Evolutionary conservation across 148 eudicot genomes (phyloP), one percentile per base, ranked within the genome.

Genomic region (Arbutus unedo): DNA sequence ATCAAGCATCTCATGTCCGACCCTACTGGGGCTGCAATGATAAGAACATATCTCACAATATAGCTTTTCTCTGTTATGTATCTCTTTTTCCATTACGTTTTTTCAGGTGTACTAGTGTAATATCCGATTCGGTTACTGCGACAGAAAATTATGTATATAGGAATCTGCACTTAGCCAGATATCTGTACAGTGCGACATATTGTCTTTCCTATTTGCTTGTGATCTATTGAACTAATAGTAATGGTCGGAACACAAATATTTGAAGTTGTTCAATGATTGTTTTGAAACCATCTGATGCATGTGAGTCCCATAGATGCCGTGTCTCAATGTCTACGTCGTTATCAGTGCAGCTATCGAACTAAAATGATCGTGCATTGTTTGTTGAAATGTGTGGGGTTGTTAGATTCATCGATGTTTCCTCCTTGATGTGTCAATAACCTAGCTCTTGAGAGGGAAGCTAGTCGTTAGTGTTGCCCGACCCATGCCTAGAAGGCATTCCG

Each of bases 1-100:
- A 88, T 96, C 82, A 88, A 86, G 78, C 99, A 96, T 88, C 91
- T 96, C 60, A 71, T 96, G 74, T 96, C 97, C 55, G 99, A 96
- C 84, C 97, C 97, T 21, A 94, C 99, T 6, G 99, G 99, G 48
- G 92, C 90, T 14, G 91, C 84, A 15, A 94, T 96, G 98, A 71
- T 94, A 25, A 93, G 91, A 88, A 92, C 97, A 76, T 96, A 93
- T 87, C 86, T 94, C 82, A 88, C 95, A 1, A 18, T 88, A 71
- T 90, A 91, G 78, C 82, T 57, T 11, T 25, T 56, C 50, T 44
- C 23, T 79, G 38, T 31, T 79, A 19, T 67, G 18, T 74, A 18
- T 38, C 70, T 71, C 81, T 67, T 25, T 59, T 23, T 43, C 82
- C 49, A 53, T 59, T 9, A 11, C 55, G 56, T 8, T 70, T 21